Base-by-base conservation (phyloP, 768 basidiomycete genomes). In the Lyophyllum decastes region DNA sequence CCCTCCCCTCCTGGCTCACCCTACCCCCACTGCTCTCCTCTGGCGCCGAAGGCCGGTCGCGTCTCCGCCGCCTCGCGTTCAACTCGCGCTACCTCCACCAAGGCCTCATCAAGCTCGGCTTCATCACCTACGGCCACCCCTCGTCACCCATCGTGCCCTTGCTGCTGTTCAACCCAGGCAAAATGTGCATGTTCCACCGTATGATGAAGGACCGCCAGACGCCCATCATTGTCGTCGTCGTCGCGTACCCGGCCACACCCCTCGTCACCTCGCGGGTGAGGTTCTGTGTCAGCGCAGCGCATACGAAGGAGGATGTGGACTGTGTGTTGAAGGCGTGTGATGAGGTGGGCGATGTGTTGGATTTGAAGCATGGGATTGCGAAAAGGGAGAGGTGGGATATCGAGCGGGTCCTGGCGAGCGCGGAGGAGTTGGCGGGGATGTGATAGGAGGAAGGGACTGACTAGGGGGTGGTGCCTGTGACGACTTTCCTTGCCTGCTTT, bases 221-320 rank as follows among this genome's bases (percentile, higher is more conserved):
- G 9, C 92, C 94, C 0, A 90, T 96, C 58, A 83, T 94, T 9
- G 85, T 92, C 4, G 95, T 97, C 22, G 91, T 96, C 30, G 94
- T 97, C 7, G 88, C 86, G 25, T 96, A 96, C 70, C 91, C 89
- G 7, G 94, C 95, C 1, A 97, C 95, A 25, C 87, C 94, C 16
- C 83, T 98, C 40, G 86, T 94, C 60, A 93, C 92, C 10, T 83
- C 86, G 44, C 84, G 97, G 26, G 93, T 95, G 52, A 81, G 97
- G 65, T 97, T 98, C 81, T 98, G 97, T 69, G 81, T 98, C 16
- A 94, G 91, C 56, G 91, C 96, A 11, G 79, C 94, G 48, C 97
- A 99, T 79, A 98, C 95, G 55, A 99, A 99, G 78, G 90, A 94
- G 64, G 97, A 99, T 67, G 86, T 98, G 57, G 97, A 99, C 75